phyloP scores from a whole-genome alignment of 345 rosid species.

The Eucalyptus cladocalyx region DNA sequence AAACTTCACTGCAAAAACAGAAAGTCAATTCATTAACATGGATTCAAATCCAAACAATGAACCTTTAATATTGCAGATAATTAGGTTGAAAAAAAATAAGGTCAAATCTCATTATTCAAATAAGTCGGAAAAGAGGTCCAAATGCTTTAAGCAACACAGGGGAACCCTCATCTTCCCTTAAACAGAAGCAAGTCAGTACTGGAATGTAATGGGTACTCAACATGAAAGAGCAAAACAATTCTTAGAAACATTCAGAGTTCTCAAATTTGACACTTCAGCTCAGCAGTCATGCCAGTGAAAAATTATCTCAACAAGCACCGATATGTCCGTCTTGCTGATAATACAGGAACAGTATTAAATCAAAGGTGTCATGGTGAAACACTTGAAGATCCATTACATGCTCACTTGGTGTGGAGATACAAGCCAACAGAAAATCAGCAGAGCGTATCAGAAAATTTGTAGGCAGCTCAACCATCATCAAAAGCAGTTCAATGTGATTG shows the following conservation, averaged over 20 bases:
- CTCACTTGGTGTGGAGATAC: neutral
- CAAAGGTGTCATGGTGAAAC: neutral
- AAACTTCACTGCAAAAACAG: conserved; percentile 44
- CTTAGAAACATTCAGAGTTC: neutral
- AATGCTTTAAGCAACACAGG: neutral
- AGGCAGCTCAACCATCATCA: neutral
- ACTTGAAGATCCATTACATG: neutral
- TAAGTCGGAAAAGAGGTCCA: neutral
- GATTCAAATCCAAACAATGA: neutral
- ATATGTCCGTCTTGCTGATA: neutral
- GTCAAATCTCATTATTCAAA: neutral
- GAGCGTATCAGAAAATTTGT: neutral
- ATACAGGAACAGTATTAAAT: neutral
- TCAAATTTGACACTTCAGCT: neutral
- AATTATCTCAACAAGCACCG: neutral
- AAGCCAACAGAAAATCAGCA: neutral
- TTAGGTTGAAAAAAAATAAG: neutral
- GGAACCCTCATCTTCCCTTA: neutral
- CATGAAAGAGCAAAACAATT: neutral
- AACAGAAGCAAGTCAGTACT: neutral
- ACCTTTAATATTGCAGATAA: neutral
- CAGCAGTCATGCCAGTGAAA: neutral
- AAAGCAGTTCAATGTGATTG: neutral
- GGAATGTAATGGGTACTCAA: neutral
- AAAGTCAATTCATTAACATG: neutral